Conservation (phyloP, 805 yeast genomes). For the Soucietia sequanensis region DNA sequence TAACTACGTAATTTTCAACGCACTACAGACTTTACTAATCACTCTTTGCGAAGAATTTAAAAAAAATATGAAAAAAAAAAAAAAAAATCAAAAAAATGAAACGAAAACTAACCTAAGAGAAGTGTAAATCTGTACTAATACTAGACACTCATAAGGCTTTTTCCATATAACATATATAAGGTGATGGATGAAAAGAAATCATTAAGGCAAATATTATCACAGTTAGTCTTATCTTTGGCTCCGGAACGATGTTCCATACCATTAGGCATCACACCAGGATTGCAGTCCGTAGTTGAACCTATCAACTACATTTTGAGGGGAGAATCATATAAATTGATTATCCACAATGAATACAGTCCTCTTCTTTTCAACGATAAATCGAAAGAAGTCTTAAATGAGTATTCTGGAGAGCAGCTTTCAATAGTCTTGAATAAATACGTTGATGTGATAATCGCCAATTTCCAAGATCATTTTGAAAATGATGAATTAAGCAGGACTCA, state of each 20-base stretch:
- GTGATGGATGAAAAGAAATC: neutral
- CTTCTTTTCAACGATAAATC: constrained; percentile 15
- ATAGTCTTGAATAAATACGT: constrained; percentile 13
- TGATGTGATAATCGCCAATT: constrained; percentile 1
- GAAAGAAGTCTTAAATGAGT: constrained; percentile 13
- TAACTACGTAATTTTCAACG: no score
- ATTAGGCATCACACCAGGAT: constrained; percentile 5
- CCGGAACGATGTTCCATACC: constrained; percentile 3
- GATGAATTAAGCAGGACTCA: neutral
- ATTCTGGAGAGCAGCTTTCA: constrained; percentile 19
- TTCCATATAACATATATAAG: no score
- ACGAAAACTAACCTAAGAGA: no score
- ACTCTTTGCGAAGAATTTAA: no score
- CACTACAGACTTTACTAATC: no score
- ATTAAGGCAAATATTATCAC: constrained; percentile 5
- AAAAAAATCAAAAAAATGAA: no score
- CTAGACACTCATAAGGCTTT: no score
- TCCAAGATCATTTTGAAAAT: constrained; percentile 8
- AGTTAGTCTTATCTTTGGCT: constrained; percentile 7
- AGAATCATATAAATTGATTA: constrained; percentile 20
- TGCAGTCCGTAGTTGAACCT: constrained; percentile 11
- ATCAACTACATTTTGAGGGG: constrained; percentile 22
- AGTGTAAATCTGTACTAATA: no score
- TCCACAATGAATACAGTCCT: constrained; percentile 16
- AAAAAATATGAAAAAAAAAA: no score